A percentile compares a stretch with the other conserved stretches of the same genome.
phyloP scores from a whole-genome alignment of 345 rosid genomes.

The Physaria fendleri region DNA sequence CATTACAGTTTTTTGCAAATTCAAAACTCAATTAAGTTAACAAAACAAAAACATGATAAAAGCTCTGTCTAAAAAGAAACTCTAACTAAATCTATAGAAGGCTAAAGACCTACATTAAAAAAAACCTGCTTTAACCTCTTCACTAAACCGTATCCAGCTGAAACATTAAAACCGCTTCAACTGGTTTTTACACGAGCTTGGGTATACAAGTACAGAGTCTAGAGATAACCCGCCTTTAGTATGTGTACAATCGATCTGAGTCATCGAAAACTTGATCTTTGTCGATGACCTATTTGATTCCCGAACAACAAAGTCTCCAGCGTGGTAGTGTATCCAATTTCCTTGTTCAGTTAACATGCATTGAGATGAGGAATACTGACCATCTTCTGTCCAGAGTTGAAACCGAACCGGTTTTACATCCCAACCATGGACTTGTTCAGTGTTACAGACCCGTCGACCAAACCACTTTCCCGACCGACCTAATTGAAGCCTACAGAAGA shows the following conservation, averaged over 20 bases:
- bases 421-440: slow-evolving; percentile 91
- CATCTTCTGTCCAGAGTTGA: slow-evolving; percentile 88
- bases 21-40: slow-evolving; percentile 1
- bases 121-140: slow-evolving; percentile 24
- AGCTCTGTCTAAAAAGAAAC: background rate
- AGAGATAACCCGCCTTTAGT: slow-evolving; percentile 92
- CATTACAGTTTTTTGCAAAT: background rate
- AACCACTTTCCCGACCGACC: slow-evolving; percentile 55
- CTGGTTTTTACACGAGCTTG: slow-evolving; percentile 42
- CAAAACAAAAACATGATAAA: background rate
- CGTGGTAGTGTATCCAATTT: slow-evolving; percentile 76
- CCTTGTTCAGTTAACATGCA: slow-evolving; percentile 56
- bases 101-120: slow-evolving; percentile 14
- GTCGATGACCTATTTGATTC: slow-evolving; percentile 27
- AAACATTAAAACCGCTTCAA: slow-evolving; percentile 17
- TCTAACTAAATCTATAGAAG: slow-evolving; percentile 9
- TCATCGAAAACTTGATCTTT: slow-evolving; percentile 75
- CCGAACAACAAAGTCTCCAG: slow-evolving; percentile 63
- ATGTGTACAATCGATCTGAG: slow-evolving; percentile 98
- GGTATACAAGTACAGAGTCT: slow-evolving; percentile 72
- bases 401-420: slow-evolving; percentile 76
- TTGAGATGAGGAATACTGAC: slow-evolving; percentile 67
- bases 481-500: slow-evolving; percentile 75
- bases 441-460: slow-evolving; percentile 65
- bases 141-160: slow-evolving; percentile 5